Evolutionary conservation across 192 early-diverging fungal genomes (phyloP).

Genomic region (Backusella mclennaniae): DNA sequence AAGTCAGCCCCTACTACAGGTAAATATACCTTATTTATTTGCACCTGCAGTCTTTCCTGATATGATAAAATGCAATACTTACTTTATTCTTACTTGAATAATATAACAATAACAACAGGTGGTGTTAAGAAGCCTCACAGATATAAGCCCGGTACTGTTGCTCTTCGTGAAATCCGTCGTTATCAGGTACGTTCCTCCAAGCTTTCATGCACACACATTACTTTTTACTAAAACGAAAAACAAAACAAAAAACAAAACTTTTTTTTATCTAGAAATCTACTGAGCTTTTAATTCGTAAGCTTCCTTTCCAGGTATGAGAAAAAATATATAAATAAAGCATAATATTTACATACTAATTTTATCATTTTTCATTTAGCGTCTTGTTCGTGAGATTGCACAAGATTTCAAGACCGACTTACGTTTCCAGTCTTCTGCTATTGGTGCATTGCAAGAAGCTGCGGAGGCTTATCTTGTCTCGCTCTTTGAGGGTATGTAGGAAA

Average conservation of each 20-base stretch:
- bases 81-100: not conserved
- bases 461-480: conserved; percentile 93
- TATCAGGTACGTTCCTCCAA: conserved; percentile 57
- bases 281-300: conserved; percentile 90
- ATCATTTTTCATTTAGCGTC: conserved; percentile 45
- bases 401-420: conserved; percentile 99
- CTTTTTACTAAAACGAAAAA: not conserved
- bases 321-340: not conserved
- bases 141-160: conserved; percentile 87
- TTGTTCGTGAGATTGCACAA: conserved; percentile 99
- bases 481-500: conserved; percentile 27
- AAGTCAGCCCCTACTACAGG: conserved; percentile 89
- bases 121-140: conserved; percentile 94
- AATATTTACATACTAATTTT: conserved; percentile 1
- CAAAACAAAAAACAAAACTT: not conserved
- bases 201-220: not conserved
- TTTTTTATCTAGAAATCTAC: conserved; percentile 71
- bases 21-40: not conserved
- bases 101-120: conserved; percentile 28
- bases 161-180: conserved; percentile 89
- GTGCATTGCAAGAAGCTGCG: conserved; percentile 97
- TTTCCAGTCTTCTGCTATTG: conserved; percentile 99
- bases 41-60: not conserved
- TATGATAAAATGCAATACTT: not conserved
- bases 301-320: conserved; percentile 74